Evolutionary conservation across 768 basidiomycete genomes (phyloP).

Genomic region (Cantharellus cinnabarinus): DNA sequence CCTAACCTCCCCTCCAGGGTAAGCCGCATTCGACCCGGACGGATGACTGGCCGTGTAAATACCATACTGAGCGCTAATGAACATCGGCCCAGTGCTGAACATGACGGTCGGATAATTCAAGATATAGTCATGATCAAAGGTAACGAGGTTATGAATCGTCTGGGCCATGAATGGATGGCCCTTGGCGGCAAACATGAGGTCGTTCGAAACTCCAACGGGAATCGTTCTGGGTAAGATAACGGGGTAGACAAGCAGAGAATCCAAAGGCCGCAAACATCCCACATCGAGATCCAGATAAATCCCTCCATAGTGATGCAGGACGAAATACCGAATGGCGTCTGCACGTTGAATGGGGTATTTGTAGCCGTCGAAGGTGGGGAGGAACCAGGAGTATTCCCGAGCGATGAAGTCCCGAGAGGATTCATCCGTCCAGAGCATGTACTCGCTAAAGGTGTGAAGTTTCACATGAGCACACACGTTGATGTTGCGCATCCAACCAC

Average conservation of each 20-base stretch:
- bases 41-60: conserved; percentile 53
- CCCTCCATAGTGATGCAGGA: conserved; percentile 88
- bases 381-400: conserved; percentile 74
- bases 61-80: conserved; percentile 84
- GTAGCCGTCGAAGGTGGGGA: conserved; percentile 85
- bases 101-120: conserved; percentile 99
- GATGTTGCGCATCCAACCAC: conserved; percentile 9
- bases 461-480: background rate
- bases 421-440: conserved; percentile 94
- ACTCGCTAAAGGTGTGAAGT: conserved; percentile 39
- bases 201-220: conserved; percentile 93
- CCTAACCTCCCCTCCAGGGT: conserved; percentile 54
- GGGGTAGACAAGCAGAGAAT: conserved; percentile 67
- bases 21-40: conserved; percentile 18
- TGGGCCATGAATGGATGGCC: conserved; percentile 77
- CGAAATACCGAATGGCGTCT: conserved; percentile 94
- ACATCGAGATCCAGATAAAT: conserved; percentile 94
- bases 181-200: conserved; percentile 82
- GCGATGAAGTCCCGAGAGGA: conserved; percentile 79
- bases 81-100: conserved; percentile 99
- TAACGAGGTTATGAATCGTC: conserved; percentile 76
- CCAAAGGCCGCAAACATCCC: conserved; percentile 71
- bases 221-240: conserved; percentile 89
- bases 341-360: conserved; percentile 84
- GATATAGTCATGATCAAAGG: conserved; percentile 85